A percentile compares a stretch with the other conserved stretches of the same genome.
phyloP scores from a whole-genome alignment of 2,329 filamentous ascomycete genomes.

The Aspergillus costaricaensis region DNA sequence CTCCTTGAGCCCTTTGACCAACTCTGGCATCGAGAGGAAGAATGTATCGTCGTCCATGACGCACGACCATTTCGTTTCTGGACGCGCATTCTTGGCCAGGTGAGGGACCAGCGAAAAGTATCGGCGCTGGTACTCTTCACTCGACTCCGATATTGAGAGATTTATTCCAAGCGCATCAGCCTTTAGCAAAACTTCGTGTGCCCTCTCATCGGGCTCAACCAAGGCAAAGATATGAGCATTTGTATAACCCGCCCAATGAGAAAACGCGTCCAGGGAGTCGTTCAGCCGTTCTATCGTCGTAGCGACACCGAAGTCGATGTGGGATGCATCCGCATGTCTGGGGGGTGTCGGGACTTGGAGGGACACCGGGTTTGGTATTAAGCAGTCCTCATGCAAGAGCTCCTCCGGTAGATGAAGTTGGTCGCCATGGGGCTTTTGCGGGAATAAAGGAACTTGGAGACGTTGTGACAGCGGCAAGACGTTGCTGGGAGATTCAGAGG shows the following conservation, averaged over 20 bases:
- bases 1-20: slow-evolving; percentile 51
- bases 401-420: slow-evolving; percentile 4
- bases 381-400: slow-evolving; percentile 34
- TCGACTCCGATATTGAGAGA: slow-evolving; percentile 37
- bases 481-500: slow-evolving; percentile 25
- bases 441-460: slow-evolving; percentile 31
- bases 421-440: slow-evolving; percentile 11
- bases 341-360: slow-evolving; percentile 52
- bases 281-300: slow-evolving; percentile 55
- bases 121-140: slow-evolving; percentile 48
- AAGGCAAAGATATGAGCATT: slow-evolving; percentile 56
- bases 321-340: slow-evolving; percentile 46
- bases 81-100: slow-evolving; percentile 48
- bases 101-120: slow-evolving; percentile 60
- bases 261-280: slow-evolving; percentile 54
- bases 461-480: slow-evolving; percentile 29
- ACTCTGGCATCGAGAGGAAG: slow-evolving; percentile 57
- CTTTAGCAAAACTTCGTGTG: slow-evolving; percentile 36
- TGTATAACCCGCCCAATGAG: slow-evolving; percentile 58
- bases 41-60: slow-evolving; percentile 67
- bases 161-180: slow-evolving; percentile 45
- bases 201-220: slow-evolving; percentile 46
- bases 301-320: slow-evolving; percentile 61
- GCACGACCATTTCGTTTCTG: slow-evolving; percentile 56
- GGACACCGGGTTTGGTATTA: slow-evolving; percentile 49